Percentiles rank a stretch among this genome's conserved stretches.
These are phyloP conservation scores for Diaporthe helianthi DNA, from an alignment of 2,329 filamentous ascomycete species.

Conservation along the genomic window DNA sequence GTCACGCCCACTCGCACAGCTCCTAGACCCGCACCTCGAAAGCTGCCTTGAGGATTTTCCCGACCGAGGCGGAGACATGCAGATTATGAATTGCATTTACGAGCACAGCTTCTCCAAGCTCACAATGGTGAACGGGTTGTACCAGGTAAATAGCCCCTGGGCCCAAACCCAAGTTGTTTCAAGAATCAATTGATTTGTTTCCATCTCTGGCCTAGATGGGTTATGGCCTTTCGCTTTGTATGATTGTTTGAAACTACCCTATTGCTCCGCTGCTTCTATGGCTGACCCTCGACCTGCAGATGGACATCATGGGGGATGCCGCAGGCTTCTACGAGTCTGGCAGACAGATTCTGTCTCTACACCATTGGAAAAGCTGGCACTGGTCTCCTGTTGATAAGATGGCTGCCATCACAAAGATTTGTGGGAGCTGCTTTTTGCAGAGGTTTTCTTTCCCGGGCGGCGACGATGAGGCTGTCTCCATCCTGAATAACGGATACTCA, in stretches of 20 bases:
- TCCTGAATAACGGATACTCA: conserved; percentile 66
- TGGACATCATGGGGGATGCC: conserved; percentile 61
- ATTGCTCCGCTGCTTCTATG: no score
- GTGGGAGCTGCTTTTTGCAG: conserved; percentile 65
- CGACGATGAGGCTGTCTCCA: conserved; percentile 38
- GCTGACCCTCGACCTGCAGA: conserved; percentile 41
- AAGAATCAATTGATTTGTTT: no score
- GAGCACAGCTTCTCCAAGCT: conserved; percentile 59
- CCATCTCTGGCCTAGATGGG: no score
- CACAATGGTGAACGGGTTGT: conserved; percentile 60
- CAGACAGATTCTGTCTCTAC: conserved; percentile 58
- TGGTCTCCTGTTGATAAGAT: conserved; percentile 56
- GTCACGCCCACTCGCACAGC: conserved; percentile 57
- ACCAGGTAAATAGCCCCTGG: conserved; percentile 43
- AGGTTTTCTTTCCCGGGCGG: conserved; percentile 54
- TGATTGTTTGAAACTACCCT: no score
- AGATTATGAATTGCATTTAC: conserved; percentile 64
- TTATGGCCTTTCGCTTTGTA: no score
- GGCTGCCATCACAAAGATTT: conserved; percentile 55
- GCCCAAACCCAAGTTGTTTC: no score
- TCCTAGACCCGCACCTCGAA: conserved; percentile 55
- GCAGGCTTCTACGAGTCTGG: conserved; percentile 68
- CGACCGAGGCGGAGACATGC: conserved; percentile 59
- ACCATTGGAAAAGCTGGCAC: conserved; percentile 71
- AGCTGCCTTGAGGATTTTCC: conserved; percentile 50